Base-by-base conservation (phyloP, 305 asterid species). In the Rubia peregrina region DNA sequence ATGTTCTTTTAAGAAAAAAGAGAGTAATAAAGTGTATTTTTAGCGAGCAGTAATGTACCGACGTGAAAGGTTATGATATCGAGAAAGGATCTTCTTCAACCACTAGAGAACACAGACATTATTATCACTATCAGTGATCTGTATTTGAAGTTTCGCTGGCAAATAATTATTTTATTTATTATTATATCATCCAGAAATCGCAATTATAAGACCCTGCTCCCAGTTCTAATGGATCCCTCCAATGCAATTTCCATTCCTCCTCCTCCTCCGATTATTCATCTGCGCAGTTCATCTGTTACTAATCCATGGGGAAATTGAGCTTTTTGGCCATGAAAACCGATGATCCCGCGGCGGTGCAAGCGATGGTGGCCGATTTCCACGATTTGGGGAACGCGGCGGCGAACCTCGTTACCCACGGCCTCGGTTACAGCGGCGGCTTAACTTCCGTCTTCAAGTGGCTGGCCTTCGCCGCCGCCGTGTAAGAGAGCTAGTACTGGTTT, bases 401-500 rank as follows among this genome's bases (percentile, higher is more conserved):
- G 66, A 83, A 76, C 8, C 84, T 93, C 6, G 96, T 91, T 0
- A 79, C 80, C 66, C 98, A 93, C 76, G 90, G 90, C 1, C 22
- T 88, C 21, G 74, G 56, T 76, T 89, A 89, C 2, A 97, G 90
- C 57, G 57, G 57, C 2, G 84, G 87, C 0, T 78, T 85, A 57
- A 89, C 96, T 71, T 73, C 92, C 17, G 77, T 91, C 48, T 82
- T 93, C 74, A 72, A 83, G 75, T 93, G 98, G 98, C 70, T 93
- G 51, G 96, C 97, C 82, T 78, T 88, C 40, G 61, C 76, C 76
- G 89, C 96, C 55, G 98, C 98, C 17, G 85, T 89, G 98, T 92
- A 76, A 81, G 88, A 76, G 33, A 30, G 33, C 33, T 30, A 30
- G 33, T 30, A 3, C 33, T 30, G 1, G 33, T 30, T 30, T 30